Base-by-base conservation (phyloP, 257 asterid species). In the Plantago elongata region DNA sequence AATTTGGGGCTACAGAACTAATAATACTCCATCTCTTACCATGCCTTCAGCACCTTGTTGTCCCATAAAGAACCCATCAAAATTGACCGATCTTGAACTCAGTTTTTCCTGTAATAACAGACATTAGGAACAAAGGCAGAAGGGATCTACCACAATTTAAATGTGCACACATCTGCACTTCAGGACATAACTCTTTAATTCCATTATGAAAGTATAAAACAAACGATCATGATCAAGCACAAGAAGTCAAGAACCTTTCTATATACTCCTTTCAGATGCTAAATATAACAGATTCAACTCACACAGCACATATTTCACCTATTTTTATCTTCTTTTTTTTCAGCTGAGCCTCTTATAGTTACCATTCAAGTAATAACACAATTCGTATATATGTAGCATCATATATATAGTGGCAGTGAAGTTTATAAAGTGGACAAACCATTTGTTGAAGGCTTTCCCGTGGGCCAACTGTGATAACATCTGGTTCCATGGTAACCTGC, bases 31-130 rank as follows among this genome's bases (percentile, higher is more conserved):
- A 54, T 55, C 59, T 54, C 86, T 63, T 79, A 92, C 99, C 93
- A 92, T 86, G 73, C 96, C 96, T 45, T 82, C 89, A 57, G 85
- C 91, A 40, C 88, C 81, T 70, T 78, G 95, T 67, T 86, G 96
- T 40, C 82, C 64, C 22, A 87, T 84, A 62, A 79, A 86, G 80
- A 76, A 83, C 51, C 99, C 88, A 68, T 92, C 96, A 67, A 89
- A 83, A 65, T 71, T 83, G 60, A 84, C 84, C 7, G 90, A 81
- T 71, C 99, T 79, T 44, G 97, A 66, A 65, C 66, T 81, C 75
- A 89, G 64, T 72, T 92, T 92, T 43, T 92, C 98, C 98, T 92
- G 60, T 64, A 65, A 56, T 54, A 65, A 5, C 43, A 70, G 47
- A 46, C 45, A 48, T 60, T 65, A 38, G 60, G 47, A 49, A 65